Evolutionary conservation across 1,139 yeast species (phyloP), one percentile per base, ranked within the genome.

Genomic region (Pichia sp.): DNA sequence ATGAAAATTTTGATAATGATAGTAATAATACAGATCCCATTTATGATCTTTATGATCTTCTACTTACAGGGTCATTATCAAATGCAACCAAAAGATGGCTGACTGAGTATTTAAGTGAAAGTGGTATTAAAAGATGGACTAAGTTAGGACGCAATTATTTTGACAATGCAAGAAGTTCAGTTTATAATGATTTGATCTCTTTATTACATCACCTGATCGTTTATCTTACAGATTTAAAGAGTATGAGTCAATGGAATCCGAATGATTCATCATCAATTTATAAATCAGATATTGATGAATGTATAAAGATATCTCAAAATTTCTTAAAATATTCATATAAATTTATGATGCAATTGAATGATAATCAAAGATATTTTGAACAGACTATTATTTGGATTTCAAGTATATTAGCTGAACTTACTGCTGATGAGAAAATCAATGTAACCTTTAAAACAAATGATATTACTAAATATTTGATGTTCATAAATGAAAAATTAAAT

Each of bases 71-170:
- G 2, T 64, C 77, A 40, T 69, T 82, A 49, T 73, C 78, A 2
- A 67, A 63, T n/a, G 65, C 67, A 4, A 61, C 77, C 4, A 65
- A 64, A 41, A 67, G 67, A 24, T 77, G 82, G 82, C 51, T 76
- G 9, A 67, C 69, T 22, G 71, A 71, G 35, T 62, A 69, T 26
- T 67, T 85, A 35, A 89, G 87, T 1, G 92, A 85, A 50, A 67
- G 86, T 49, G 89, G 87, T 11, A 62, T 78, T 37, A 80, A 77
- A 51, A 70, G 76, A 53, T 75, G 90, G 75, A 63, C 65, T 10
- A 74, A 73, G 46, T 50, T 73, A 24, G 82, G 84, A 0, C 67
- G 69, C 37, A 56, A 69, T 0, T 65, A 71, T 5, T 80, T 75
- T 56, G 86, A 80, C 33, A 59, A 60, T 36, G 60, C 71, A 0